Conservation (phyloP, 495 filamentous ascomycete genomes). For the Hypoxylon trugodes region DNA sequence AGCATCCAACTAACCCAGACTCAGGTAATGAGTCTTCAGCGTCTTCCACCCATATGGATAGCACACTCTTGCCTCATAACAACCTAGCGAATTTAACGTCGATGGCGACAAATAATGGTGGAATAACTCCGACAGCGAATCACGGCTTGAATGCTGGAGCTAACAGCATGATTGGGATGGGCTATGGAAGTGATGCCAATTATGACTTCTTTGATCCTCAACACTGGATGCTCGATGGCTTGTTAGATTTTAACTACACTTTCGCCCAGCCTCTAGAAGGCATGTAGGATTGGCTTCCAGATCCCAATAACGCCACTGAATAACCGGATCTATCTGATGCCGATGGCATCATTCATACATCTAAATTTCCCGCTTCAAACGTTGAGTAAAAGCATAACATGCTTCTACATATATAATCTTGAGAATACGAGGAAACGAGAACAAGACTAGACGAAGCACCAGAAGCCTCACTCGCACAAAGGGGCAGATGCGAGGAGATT, state of each 20-base stretch:
- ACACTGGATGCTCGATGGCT: constrained; percentile 88
- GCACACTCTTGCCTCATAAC: constrained; percentile 56
- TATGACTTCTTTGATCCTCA: constrained; percentile 90
- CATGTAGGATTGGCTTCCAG: constrained; percentile 41
- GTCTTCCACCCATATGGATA: constrained; percentile 68
- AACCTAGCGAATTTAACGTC: constrained; percentile 40
- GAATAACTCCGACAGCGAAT: constrained; percentile 56
- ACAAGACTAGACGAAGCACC: constrained; percentile 16
- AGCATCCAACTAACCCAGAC: constrained; percentile 88
- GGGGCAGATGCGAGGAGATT: constrained; percentile 19
- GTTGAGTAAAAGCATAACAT: no score
- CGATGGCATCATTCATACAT: neutral
- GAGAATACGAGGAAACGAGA: constrained; percentile 13
- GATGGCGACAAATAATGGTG: constrained; percentile 52
- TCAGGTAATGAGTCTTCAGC: constrained; percentile 76
- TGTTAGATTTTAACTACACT: constrained; percentile 80
- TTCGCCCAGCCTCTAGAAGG: constrained; percentile 59
- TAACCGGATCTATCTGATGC: neutral
- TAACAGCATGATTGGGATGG: constrained; percentile 52
- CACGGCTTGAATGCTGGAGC: constrained; percentile 51
- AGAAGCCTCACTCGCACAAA: no score
- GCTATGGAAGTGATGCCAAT: constrained; percentile 67
- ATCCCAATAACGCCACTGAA: neutral
- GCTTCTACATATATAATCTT: constrained; percentile 9
- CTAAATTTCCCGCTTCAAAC: no score